Conservation (phyloP, 345 rosid genomes). For the Erucastrum elatum region DNA sequence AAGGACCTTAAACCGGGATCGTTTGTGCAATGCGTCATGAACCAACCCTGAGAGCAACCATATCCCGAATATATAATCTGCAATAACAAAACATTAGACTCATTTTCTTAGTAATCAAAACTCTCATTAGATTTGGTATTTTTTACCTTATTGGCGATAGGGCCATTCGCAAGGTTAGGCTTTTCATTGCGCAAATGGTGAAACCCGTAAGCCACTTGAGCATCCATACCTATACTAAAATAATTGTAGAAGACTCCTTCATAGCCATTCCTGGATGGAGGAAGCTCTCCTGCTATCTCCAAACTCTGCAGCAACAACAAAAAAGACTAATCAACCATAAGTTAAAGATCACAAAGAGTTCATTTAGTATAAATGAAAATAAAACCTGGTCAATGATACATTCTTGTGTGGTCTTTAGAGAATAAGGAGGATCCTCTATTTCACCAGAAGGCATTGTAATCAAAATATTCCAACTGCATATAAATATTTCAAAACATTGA, state of each 20-base stretch:
- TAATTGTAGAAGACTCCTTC: conserved; percentile 95
- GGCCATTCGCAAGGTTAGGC: conserved; percentile 95
- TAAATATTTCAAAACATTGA: conserved; percentile 5
- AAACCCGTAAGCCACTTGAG: conserved; percentile 96
- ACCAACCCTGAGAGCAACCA: conserved; percentile 97
- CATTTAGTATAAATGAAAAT: not conserved
- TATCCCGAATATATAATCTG: conserved; percentile 93
- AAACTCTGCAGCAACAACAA: conserved; percentile 42
- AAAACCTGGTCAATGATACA: conserved; percentile 63
- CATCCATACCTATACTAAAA: conserved; percentile 99
- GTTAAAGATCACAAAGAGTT: conserved; percentile 29
- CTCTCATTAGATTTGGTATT: conserved; percentile 3
- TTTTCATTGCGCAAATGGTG: conserved; percentile 92
- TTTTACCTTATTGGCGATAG: conserved; percentile 81
- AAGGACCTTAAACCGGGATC: conserved; percentile 82
- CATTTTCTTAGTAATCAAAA: not conserved
- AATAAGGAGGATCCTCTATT: conserved; percentile 71
- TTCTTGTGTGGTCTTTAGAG: conserved; percentile 65
- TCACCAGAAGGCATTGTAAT: conserved; percentile 72
- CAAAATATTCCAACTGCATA: conserved; percentile 72
- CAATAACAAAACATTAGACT: conserved; percentile 13
- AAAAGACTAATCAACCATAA: not conserved
- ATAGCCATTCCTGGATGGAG: conserved; percentile 54
- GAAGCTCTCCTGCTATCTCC: conserved; percentile 59
- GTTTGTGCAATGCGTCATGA: conserved; percentile 83